Evolutionary conservation across 1,284 basidiomycete species (phyloP), one percentile per base, ranked within the genome.

Genomic region (Malassezia pachydermatis): DNA sequence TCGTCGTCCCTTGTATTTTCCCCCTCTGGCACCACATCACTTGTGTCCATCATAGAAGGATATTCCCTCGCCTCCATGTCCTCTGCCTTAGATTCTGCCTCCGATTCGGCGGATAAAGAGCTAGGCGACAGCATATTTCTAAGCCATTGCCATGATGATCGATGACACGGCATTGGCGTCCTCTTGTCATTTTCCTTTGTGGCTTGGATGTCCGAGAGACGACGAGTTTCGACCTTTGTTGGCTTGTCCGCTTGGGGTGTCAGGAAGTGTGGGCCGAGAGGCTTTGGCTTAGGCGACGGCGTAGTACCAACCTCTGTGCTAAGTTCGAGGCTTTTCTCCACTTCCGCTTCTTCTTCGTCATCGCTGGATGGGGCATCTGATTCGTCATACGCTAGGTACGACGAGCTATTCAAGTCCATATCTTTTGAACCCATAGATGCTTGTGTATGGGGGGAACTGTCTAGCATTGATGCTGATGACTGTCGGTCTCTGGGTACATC

Each of bases 61-160:
- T n/a, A n/a, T n/a, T n/a, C n/a, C n/a, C n/a, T n/a, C n/a, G n/a
- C n/a, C n/a, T n/a, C n/a, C n/a, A n/a, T n/a, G n/a, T n/a, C n/a
- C n/a, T n/a, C n/a, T n/a, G n/a, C n/a, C n/a, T n/a, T n/a, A n/a
- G n/a, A n/a, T n/a, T n/a, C n/a, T n/a, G n/a, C n/a, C n/a, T n/a
- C n/a, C n/a, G n/a, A n/a, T n/a, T n/a, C n/a, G n/a, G n/a, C n/a
- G n/a, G n/a, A n/a, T n/a, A n/a, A n/a, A n/a, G 28, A 29, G 14
- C 28, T 29, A 14, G 28, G 41, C n/a, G 41, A 43, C 13, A 43
- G 22, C 5, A 34, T 23, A 30, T 19, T 23, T 34, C 39, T 43
- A 17, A 51, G 44, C 49, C 49, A 51, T 11, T 41, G 37, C 49
- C 49, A 51, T 14, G 49, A 51, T 2, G 32, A 35, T 6, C 37